Evolutionary conservation across 2,329 filamentous ascomycete genomes (phyloP).

Genomic region (Stagonosporopsis cucurbitacearum): DNA sequence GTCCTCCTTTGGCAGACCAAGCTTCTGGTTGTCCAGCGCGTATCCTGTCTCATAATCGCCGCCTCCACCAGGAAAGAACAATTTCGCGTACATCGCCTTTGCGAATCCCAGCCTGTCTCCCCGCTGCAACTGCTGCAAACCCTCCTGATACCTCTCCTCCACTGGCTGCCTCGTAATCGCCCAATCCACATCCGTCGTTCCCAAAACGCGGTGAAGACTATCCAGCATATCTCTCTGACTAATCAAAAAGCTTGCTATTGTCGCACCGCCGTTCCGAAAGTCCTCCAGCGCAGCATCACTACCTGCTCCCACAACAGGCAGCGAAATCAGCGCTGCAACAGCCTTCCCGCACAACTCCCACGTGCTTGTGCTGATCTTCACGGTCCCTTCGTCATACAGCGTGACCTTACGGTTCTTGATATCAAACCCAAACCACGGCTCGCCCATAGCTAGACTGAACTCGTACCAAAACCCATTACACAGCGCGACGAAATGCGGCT

Average conservation of each 20-base stretch:
- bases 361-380: constrained; percentile 58
- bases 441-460: constrained; percentile 41
- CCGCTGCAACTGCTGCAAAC: constrained; percentile 55
- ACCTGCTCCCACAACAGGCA: constrained; percentile 40
- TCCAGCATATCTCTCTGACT: constrained; percentile 70
- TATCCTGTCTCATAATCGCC: constrained; percentile 26
- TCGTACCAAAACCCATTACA: constrained; percentile 49
- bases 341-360: constrained; percentile 63
- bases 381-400: constrained; percentile 43
- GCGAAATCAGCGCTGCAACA: constrained; percentile 53
- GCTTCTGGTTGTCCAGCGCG: constrained; percentile 56
- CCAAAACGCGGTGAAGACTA: constrained; percentile 64
- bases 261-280: constrained; percentile 21
- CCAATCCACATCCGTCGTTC: constrained; percentile 67
- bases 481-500: constrained; percentile 16
- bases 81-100: constrained; percentile 54
- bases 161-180: constrained; percentile 58
- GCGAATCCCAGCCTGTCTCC: constrained; percentile 53
- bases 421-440: constrained; percentile 47
- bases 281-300: constrained; percentile 8
- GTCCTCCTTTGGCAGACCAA: constrained; percentile 65
- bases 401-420: constrained; percentile 38
- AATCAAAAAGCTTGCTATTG: constrained; percentile 43
- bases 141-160: constrained; percentile 58
- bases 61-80: constrained; percentile 24